Conservation (phyloP, 176 grass and related monocot genomes). For the Oryza glumipatula region DNA sequence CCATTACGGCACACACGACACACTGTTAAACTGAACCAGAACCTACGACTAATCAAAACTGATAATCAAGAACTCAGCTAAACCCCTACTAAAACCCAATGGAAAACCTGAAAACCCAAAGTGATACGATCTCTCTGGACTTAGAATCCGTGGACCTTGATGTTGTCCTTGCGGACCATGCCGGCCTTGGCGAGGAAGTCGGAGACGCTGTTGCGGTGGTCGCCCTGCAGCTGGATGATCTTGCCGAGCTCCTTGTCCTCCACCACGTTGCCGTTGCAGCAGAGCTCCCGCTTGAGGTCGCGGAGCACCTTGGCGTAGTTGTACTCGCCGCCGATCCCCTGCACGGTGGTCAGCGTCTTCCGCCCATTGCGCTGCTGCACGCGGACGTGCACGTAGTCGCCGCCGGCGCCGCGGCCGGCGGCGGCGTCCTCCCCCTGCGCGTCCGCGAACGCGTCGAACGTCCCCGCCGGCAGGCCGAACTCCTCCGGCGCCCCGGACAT, state of each 20-base stretch:
- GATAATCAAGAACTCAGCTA: neutral
- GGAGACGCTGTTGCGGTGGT: conserved; percentile 55
- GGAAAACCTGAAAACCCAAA: too few relatives aligned
- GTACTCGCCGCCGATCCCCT: too few relatives aligned
- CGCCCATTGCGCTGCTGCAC: conserved; percentile 43
- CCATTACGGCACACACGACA: neutral
- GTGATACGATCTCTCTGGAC: neutral
- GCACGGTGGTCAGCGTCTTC: too few relatives aligned
- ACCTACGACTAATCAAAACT: conserved; percentile 14
- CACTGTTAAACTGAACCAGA: neutral
- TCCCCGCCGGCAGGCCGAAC: neutral
- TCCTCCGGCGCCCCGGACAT: conserved; percentile 40
- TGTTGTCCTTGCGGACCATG: conserved; percentile 55
- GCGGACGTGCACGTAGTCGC: conserved; percentile 61
- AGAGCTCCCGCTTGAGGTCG: conserved; percentile 26
- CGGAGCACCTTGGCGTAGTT: too few relatives aligned
- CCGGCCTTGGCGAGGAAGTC: conserved; percentile 59
- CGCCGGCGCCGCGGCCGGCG: neutral
- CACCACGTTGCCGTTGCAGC: conserved; percentile 58
- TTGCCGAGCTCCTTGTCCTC: conserved; percentile 60
- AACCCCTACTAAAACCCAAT: neutral
- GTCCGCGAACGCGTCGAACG: conserved; percentile 75
- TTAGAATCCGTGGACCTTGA: conserved; percentile 67
- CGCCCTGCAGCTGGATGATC: conserved; percentile 65
- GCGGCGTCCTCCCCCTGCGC: conserved; percentile 49